Evolutionary conservation across 2,329 filamentous ascomycete genomes (phyloP), one percentile per base, ranked within the genome.

Genomic region (Fusarium concolor): DNA sequence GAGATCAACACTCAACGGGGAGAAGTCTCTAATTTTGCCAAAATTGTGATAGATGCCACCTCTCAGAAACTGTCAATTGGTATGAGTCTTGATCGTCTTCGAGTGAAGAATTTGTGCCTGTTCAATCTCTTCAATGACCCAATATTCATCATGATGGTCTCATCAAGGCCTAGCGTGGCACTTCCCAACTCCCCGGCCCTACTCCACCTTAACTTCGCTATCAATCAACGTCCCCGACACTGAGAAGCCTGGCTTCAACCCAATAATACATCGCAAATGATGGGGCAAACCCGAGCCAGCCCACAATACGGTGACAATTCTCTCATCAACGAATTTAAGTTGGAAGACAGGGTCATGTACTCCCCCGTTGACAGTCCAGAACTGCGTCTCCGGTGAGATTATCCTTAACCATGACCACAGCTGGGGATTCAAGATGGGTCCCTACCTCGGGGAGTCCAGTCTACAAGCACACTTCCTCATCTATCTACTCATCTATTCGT

Each of bases 111-210:
- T 5, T 20, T 12, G 14, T 22, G 11, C 12, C 22, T 18, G 10
- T 38, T 26, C n/a, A 39, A 43, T 38, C 39, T 45, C 29, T 64
- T 17, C 35, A 37, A 39, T 56, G n/a, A 20, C 33, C 22, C 33
- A 47, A 54, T 47, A 31, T 42, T 42, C 41, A 62, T 66, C 47
- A 54, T 24, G 31, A 52, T 67, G 53, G 51, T 51, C 65, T 68
- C 60, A 62, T 68, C 39, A 49, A 6, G 31, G 31, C 9, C 5
- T 26, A 7, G 5, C 29, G 12, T 41, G 44, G 28, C 24, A 61
- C 55, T 54, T 5, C 28, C n/a, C 45, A 69, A 69, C 66, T 69
- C 66, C 66, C 66, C 62, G 41, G 66, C 54, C 66, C 62, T 66
- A 67, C 67, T 56, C 56, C 67, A 41, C 26, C 18, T 26, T 12